These are phyloP conservation scores for Phaseolus lunatus DNA, from an alignment of 306 rosid genomes.

Conservation along the genomic window DNA sequence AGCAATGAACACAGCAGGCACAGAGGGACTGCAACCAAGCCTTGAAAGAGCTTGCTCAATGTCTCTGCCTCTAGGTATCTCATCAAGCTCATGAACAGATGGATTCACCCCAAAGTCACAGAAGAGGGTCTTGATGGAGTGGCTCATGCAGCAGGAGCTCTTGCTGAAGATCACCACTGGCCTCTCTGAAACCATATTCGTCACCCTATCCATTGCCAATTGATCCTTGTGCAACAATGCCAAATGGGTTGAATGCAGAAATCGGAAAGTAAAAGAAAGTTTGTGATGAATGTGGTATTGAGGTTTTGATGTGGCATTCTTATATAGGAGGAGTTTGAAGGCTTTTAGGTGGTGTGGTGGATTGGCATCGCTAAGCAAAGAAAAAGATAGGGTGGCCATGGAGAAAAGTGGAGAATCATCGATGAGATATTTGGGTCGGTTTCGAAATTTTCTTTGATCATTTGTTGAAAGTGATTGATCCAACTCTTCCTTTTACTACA, in stretches of 20 bases:
- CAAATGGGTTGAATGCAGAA: slow-evolving; percentile 17
- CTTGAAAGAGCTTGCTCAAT: slow-evolving; percentile 83
- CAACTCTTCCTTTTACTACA: slow-evolving; percentile 40
- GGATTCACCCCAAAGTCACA: slow-evolving; percentile 91
- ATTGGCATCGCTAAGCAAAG: slow-evolving; percentile 34
- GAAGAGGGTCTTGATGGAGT: slow-evolving; percentile 81
- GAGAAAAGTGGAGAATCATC: slow-evolving; percentile 56
- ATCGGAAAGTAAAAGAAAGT: background rate
- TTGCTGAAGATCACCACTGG: slow-evolving; percentile 97
- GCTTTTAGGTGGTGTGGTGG: background rate
- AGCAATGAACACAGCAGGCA: slow-evolving; percentile 87
- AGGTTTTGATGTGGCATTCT: slow-evolving; percentile 37
- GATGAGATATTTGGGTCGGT: slow-evolving; percentile 53
- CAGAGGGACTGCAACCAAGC: slow-evolving; percentile 75
- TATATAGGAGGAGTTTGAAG: slow-evolving; percentile 62
- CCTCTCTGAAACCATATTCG: slow-evolving; percentile 79
- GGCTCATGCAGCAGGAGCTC: slow-evolving; percentile 87
- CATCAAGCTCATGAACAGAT: slow-evolving; percentile 82
- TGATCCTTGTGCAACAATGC: background rate
- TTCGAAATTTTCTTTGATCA: slow-evolving; percentile 55
- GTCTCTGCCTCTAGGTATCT: slow-evolving; percentile 84
- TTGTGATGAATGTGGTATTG: slow-evolving; percentile 10
- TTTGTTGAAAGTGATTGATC: slow-evolving; percentile 56
- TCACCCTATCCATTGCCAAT: slow-evolving; percentile 71
- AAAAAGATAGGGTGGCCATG: slow-evolving; percentile 29